These are phyloP conservation scores for Penicillium macrosclerotiorum DNA, from an alignment of 495 filamentous ascomycete species.

Conservation along the genomic window DNA sequence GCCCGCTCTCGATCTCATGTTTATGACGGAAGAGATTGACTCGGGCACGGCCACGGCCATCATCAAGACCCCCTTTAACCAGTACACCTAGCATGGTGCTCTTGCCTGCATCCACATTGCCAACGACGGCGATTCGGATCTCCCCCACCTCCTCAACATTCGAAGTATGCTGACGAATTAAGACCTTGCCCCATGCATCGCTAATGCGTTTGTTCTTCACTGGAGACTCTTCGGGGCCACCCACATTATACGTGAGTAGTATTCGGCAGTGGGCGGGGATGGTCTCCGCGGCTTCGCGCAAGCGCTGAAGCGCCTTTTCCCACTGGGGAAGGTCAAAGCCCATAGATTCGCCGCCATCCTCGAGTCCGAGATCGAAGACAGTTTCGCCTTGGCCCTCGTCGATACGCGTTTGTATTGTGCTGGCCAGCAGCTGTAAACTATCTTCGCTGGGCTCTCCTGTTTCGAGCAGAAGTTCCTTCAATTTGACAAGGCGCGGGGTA, in stretches of 20 bases:
- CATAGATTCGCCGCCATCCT: constrained; percentile 93
- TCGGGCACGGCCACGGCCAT: constrained; percentile 89
- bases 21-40: constrained; percentile 98
- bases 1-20: constrained; percentile 92
- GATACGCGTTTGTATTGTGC: constrained; percentile 63
- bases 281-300: constrained; percentile 63
- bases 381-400: constrained; percentile 87
- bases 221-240: constrained; percentile 70
- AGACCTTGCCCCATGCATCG: constrained; percentile 73
- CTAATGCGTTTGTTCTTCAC: constrained; percentile 61
- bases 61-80: constrained; percentile 92
- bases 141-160: constrained; percentile 87
- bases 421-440: constrained; percentile 58
- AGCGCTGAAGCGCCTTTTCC: constrained; percentile 65
- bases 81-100: constrained; percentile 95
- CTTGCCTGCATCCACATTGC: constrained; percentile 97
- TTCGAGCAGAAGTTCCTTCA: constrained; percentile 77
- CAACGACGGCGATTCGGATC: constrained; percentile 94
- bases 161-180: constrained; percentile 72
- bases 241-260: constrained; percentile 84
- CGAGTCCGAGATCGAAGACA: constrained; percentile 87
- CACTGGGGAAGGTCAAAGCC: constrained; percentile 74
- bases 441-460: constrained; percentile 56
- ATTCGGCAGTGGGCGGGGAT: constrained; percentile 72
- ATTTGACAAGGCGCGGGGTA: constrained; percentile 58